Evolutionary conservation across 163 green algal genomes (phyloP).

Genomic region (Coccomyxa subellipsoidea): DNA sequence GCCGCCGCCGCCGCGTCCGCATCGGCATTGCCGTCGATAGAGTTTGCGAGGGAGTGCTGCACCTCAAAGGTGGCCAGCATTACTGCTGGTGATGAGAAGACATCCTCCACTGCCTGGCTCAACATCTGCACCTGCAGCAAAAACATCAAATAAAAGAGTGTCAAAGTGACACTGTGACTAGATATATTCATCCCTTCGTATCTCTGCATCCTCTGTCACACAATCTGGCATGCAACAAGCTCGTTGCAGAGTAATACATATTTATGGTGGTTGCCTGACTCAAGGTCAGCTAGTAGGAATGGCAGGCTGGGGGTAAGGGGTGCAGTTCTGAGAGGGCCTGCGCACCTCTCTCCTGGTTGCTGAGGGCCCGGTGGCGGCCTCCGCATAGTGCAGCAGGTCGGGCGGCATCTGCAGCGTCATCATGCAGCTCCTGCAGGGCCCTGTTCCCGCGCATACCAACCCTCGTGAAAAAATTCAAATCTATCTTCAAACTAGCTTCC

Average conservation of each 20-base stretch:
- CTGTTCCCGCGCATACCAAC: background rate
- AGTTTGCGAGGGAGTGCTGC: background rate
- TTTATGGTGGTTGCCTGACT: no score
- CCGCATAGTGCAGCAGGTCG: background rate
- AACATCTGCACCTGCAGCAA: background rate
- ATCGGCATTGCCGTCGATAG: background rate
- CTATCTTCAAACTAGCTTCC: no score
- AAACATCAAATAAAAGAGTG: no score
- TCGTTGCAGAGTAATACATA: no score
- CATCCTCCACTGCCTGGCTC: background rate
- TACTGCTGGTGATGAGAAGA: slow-evolving; percentile 11
- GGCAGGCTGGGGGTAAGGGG: no score
- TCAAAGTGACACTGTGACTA: no score
- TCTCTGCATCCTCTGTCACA: no score
- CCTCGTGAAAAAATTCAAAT: background rate
- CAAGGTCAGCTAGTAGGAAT: no score
- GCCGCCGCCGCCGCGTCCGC: no score
- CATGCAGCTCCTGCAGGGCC: slow-evolving; percentile 20
- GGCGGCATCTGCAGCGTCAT: background rate
- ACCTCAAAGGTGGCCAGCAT: slow-evolving; percentile 8
- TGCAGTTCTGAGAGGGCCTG: background rate
- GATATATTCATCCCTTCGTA: no score
- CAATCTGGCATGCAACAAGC: no score
- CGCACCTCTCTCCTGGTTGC: background rate
- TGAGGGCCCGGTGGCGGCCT: background rate